Conservation (phyloP, 1,284 basidiomycete species). For the Volvariella surrecta region DNA sequence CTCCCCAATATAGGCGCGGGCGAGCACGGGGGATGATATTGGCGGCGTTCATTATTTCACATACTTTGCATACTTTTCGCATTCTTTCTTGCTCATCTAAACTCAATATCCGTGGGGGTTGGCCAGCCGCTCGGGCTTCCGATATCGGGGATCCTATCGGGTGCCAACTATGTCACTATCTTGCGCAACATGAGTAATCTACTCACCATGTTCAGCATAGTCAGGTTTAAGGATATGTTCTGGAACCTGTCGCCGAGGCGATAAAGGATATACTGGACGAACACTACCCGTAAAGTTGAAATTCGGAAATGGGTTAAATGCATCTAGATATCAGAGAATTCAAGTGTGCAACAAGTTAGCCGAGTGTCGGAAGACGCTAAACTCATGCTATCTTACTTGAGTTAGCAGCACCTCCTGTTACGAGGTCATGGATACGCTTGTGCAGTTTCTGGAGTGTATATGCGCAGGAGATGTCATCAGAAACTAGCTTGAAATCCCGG, state of each 20-base stretch:
- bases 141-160: slow-evolving; percentile 50
- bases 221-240: slow-evolving; percentile 74
- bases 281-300: slow-evolving; percentile 65
- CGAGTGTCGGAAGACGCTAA: slow-evolving; percentile 4
- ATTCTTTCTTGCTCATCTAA: slow-evolving; percentile 72
- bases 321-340: slow-evolving; percentile 30
- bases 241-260: slow-evolving; percentile 61
- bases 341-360: neutral
- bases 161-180: slow-evolving; percentile 8
- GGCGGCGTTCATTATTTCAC: slow-evolving; percentile 17
- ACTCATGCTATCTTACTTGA: slow-evolving; percentile 10
- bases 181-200: slow-evolving; percentile 16
- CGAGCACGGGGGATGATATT: neutral
- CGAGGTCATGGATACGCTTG: slow-evolving; percentile 65
- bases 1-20: neutral
- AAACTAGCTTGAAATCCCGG: neutral
- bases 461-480: neutral
- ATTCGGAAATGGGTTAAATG: slow-evolving; percentile 67
- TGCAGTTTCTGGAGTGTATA: slow-evolving; percentile 58
- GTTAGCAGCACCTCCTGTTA: slow-evolving; percentile 22
- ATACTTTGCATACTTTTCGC: slow-evolving; percentile 67
- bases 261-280: slow-evolving; percentile 71
- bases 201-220: slow-evolving; percentile 65
- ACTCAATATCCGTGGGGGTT: slow-evolving; percentile 56
- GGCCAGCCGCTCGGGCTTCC: slow-evolving; percentile 50